These are phyloP conservation scores for Trichoderma koningii DNA, from an alignment of 2,329 filamentous ascomycete species.

Conservation along the genomic window DNA sequence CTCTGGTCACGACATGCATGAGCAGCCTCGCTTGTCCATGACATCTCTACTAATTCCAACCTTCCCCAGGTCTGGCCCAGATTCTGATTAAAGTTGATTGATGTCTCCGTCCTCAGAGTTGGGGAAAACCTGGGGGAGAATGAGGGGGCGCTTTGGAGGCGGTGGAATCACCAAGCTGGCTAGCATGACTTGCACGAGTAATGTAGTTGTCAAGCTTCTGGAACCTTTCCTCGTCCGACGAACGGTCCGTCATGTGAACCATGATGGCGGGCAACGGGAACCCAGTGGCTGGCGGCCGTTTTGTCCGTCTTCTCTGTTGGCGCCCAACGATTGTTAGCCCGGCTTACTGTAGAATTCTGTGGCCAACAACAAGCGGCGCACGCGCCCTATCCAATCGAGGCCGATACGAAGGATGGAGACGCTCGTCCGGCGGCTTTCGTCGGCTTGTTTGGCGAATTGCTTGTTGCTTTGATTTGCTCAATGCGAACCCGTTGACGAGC, in stretches of 20 bases:
- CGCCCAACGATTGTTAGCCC: background rate
- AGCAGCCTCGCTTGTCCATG: background rate
- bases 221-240: conserved; percentile 11
- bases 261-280: conserved; percentile 3
- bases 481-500: background rate
- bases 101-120: background rate
- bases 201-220: conserved; percentile 13
- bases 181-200: background rate
- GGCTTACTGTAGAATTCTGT: background rate
- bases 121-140: conserved; percentile 16
- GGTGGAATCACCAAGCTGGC: background rate
- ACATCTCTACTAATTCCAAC: background rate
- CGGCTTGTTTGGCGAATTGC: background rate
- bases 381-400: background rate
- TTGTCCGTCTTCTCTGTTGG: background rate
- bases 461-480: background rate
- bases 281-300: conserved; percentile 9
- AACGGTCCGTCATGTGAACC: conserved; percentile 11
- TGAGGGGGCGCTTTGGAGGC: conserved; percentile 9
- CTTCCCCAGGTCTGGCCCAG: background rate
- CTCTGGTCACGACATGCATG: background rate
- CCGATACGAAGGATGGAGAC: conserved; percentile 1
- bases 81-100: background rate
- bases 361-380: conserved; percentile 8
- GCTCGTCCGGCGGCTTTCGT: background rate